Conservation (phyloP, 2,329 filamentous ascomycete genomes). For the Fusarium staphyleae region DNA sequence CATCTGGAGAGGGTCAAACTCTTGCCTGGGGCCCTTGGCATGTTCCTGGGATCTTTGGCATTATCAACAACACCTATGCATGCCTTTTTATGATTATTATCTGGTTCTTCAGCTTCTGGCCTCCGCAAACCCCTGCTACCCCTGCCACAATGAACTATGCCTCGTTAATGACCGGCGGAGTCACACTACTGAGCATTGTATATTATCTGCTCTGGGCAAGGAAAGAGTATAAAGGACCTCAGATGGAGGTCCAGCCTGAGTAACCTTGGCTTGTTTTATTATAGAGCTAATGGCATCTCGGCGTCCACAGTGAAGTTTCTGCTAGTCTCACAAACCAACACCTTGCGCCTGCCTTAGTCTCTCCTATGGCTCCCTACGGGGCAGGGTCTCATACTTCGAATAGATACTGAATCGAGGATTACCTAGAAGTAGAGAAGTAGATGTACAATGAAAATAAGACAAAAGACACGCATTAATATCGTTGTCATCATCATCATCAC, state of each 20-base stretch:
- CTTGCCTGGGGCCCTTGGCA: conserved; percentile 63
- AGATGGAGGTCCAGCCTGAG: conserved; percentile 39
- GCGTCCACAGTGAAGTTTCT: too few species aligned
- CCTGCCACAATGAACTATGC: conserved; percentile 56
- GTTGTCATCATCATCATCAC: too few species aligned
- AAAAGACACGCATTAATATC: too few species aligned
- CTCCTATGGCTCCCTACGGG: too few species aligned
- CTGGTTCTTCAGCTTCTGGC: conserved; percentile 65
- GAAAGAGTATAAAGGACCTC: conserved; percentile 55
- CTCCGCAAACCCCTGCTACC: conserved; percentile 38
- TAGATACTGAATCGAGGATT: too few species aligned
- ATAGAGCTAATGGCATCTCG: too few species aligned
- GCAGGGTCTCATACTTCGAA: too few species aligned
- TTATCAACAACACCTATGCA: conserved; percentile 43
- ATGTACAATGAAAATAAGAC: too few species aligned
- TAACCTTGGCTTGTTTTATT: neutral
- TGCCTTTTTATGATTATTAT: conserved; percentile 58
- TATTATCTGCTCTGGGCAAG: conserved; percentile 55
- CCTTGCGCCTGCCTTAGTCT: too few species aligned
- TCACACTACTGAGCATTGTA: conserved; percentile 55
- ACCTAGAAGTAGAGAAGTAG: too few species aligned
- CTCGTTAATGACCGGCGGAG: conserved; percentile 34
- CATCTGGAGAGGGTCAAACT: conserved; percentile 24
- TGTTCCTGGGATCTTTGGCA: conserved; percentile 58
- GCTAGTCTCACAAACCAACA: too few species aligned